phyloP scores from a whole-genome alignment of 2,329 filamentous ascomycete genomes.

The Coniochaeta sp. region DNA sequence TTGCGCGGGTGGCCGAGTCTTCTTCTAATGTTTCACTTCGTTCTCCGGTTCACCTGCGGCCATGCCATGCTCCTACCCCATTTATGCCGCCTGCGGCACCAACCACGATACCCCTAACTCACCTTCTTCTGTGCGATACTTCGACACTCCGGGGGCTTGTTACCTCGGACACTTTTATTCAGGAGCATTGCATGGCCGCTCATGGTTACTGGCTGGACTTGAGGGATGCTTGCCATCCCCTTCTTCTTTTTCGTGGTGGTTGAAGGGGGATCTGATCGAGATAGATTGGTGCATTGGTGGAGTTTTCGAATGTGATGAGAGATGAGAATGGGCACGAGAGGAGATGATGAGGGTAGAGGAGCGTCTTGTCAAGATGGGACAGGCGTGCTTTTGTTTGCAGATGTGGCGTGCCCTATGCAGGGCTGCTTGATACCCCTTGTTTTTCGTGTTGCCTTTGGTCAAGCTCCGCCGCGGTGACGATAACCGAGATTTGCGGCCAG shows the following conservation, averaged over 20 bases:
- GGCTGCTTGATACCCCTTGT: not conserved
- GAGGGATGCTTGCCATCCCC: not conserved
- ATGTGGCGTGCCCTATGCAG: not conserved
- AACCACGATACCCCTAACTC: conserved; percentile 3
- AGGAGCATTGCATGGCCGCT: not conserved
- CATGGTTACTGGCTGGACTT: not conserved
- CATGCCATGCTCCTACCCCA: not conserved
- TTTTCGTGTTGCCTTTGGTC: not conserved
- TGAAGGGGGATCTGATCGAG: not conserved
- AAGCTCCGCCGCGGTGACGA: not conserved
- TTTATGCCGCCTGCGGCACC: conserved; percentile 2
- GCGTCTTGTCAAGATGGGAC: not conserved
- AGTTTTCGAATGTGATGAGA: not conserved
- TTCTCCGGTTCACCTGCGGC: not conserved
- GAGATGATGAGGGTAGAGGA: not conserved
- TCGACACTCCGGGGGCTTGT: conserved; percentile 2
- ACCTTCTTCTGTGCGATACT: conserved; percentile 3
- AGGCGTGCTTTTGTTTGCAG: not conserved
- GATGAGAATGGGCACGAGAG: not conserved
- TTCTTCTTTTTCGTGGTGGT: not conserved
- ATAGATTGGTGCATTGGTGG: not conserved
- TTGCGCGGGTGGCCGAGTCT: not conserved
- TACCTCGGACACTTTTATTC: not conserved
- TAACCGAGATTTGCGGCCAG: not conserved
- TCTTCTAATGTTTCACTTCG: conserved; percentile 1